Base-by-base conservation (phyloP, 257 asterid genomes). In the Solanum ossicruentum region DNA sequence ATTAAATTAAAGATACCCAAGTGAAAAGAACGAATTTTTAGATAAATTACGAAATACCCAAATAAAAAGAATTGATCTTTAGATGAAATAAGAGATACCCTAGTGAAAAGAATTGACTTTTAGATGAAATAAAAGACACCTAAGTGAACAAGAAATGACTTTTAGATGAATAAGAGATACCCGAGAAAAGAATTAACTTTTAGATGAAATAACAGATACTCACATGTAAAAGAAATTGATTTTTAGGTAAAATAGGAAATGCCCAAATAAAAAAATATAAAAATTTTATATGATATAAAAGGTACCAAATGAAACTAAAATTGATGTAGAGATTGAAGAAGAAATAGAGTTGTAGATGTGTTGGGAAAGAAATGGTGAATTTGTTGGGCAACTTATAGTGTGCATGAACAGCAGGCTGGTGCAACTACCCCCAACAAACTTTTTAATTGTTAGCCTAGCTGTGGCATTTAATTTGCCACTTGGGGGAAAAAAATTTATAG, bases 351-450 rank as follows among this genome's bases (percentile, higher is more conserved):
- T 47, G 69, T 17, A 61, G 10, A 45, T 60, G 58, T 26, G 21
- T 41, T 66, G 85, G 28, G 47, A 43, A 45, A 10, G 51, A 26
- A 60, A 61, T 17, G 75, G 1, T 63, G 77, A 65, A 65, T 10
- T 60, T 61, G 84, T 63, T 21, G 17, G 61, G 17, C 58, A 82
- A 82, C 49, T 82, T 58, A 28, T 61, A 63, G 79, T 11, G 63
- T 73, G 86, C 83, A 52, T 45, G 84, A 61, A 32, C 13, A 58
- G 15, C 4, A 23, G 84, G 60, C 9, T 43, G 87, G 82, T 84
- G 70, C 84, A 84, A 77, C 84, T 79, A 77, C 87, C 80, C 82
- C 70, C 87, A 78, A 63, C 84, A 69, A 84, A 49, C 87, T 84
- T 84, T 58, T 84, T 75, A 84, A 77, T 84, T 61, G 39, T 57